Evolutionary conservation across 768 basidiomycete genomes (phyloP).

Genomic region (Ephemerocybe angulata): DNA sequence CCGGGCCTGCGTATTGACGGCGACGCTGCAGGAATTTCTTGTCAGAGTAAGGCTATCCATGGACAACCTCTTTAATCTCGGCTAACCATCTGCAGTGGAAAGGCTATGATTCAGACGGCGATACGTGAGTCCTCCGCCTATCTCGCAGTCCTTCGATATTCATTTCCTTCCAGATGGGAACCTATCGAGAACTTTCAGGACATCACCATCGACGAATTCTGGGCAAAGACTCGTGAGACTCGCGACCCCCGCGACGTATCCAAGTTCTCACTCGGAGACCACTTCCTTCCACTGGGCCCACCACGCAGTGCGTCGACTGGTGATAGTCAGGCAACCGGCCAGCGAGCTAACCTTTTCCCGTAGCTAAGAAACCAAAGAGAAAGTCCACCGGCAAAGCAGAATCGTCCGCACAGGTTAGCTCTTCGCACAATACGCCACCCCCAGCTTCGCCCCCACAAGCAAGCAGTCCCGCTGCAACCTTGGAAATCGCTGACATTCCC

Average conservation of each 20-base stretch:
- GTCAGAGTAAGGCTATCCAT: slow-evolving; percentile 46
- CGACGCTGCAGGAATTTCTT: slow-evolving; percentile 44
- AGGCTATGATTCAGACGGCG: slow-evolving; percentile 47
- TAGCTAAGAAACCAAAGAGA: slow-evolving; percentile 5
- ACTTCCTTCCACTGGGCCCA: slow-evolving; percentile 52
- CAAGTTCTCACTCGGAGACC: slow-evolving; percentile 53
- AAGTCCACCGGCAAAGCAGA: neutral
- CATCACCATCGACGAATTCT: slow-evolving; percentile 53
- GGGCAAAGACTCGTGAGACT: slow-evolving; percentile 47
- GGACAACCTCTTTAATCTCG: neutral
- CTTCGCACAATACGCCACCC: neutral
- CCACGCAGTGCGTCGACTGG: slow-evolving; percentile 44
- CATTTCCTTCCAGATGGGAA: slow-evolving; percentile 52
- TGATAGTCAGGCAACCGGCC: neutral
- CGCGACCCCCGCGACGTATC: slow-evolving; percentile 48
- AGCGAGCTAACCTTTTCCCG: neutral
- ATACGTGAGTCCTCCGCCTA: slow-evolving; percentile 58
- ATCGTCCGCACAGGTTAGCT: neutral
- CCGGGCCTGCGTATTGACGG: slow-evolving; percentile 10
- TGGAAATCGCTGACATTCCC: neutral
- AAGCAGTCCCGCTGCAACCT: neutral
- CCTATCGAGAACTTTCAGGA: slow-evolving; percentile 56
- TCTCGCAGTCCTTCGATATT: neutral
- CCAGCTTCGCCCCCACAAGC: neutral
- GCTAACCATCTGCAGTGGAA: slow-evolving; percentile 48